These are phyloP conservation scores for Melastoma candidum DNA, from an alignment of 441 rosid genomes.

Conservation along the genomic window DNA sequence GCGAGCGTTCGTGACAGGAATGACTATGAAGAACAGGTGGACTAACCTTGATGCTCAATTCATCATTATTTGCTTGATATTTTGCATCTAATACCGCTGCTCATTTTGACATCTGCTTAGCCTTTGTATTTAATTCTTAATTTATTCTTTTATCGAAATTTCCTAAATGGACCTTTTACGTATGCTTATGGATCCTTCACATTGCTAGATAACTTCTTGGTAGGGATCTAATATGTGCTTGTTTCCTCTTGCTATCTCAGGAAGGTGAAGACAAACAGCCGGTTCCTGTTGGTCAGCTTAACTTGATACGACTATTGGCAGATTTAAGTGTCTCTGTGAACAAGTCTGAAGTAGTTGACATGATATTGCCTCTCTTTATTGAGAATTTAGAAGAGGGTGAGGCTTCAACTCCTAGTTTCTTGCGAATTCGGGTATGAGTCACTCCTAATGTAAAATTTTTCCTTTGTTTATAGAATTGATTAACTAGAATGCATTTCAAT, in stretches of 20 bases:
- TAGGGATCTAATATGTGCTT: neutral
- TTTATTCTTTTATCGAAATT: no score
- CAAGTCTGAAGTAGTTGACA: constrained; percentile 92
- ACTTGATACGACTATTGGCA: constrained; percentile 78
- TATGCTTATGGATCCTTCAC: no score
- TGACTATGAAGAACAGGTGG: constrained; percentile 87
- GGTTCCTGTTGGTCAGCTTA: constrained; percentile 76
- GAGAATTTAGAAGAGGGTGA: constrained; percentile 99
- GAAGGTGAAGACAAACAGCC: constrained; percentile 70
- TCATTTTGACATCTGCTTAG: no score
- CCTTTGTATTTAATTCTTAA: no score
- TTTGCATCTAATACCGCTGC: no score
- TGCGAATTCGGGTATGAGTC: constrained; percentile 77
- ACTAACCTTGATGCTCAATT: constrained; percentile 10
- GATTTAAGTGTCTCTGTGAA: constrained; percentile 82
- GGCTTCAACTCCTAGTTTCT: constrained; percentile 76
- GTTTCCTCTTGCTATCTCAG: constrained; percentile 30
- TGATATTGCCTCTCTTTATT: constrained; percentile 92
- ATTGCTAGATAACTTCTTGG: no score
- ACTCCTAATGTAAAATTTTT: constrained; percentile 22
- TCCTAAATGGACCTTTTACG: no score
- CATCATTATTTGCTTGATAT: neutral
- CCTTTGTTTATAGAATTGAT: constrained; percentile 17
- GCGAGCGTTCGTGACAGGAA: constrained; percentile 84
- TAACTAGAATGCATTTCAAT: neutral